phyloP scores from a whole-genome alignment of 202 grass and related monocot species.

The Digitaria exilis region DNA sequence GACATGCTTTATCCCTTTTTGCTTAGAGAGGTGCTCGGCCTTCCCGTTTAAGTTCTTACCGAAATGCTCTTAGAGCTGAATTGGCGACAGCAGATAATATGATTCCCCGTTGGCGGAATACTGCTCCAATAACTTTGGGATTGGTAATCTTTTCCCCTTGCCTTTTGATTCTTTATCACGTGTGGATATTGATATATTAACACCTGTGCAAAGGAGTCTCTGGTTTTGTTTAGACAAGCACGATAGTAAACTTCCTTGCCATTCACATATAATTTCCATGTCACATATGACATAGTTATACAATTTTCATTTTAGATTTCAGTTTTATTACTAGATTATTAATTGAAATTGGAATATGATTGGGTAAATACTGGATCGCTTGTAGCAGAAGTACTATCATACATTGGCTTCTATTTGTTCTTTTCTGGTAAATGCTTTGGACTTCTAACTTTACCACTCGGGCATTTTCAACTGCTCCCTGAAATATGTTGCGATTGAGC shows the following conservation, averaged over 20 bases:
- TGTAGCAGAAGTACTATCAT: conserved; percentile 1
- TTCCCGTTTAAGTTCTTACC: conserved; percentile 28
- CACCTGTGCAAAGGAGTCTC: conserved; percentile 10
- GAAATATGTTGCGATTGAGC: neutral
- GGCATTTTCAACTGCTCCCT: neutral
- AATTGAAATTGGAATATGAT: conserved; percentile 19
- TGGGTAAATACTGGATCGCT: conserved; percentile 4
- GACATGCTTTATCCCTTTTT: conserved; percentile 27
- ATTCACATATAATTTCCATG: neutral
- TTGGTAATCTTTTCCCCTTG: conserved; percentile 31
- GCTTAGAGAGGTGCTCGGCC: conserved; percentile 41
- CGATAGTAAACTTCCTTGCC: conserved; percentile 11
- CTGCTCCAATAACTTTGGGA: conserved; percentile 16
- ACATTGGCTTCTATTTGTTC: conserved; percentile 13
- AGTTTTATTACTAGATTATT: conserved; percentile 15
- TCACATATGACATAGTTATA: neutral
- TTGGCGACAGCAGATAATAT: conserved; percentile 7
- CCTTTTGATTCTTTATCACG: conserved; percentile 15
- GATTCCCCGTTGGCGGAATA: conserved; percentile 23
- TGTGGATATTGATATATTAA: conserved; percentile 5
- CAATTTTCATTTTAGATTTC: neutral
- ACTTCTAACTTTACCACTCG: conserved; percentile 1
- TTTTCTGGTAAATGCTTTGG: conserved; percentile 16
- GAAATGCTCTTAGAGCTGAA: conserved; percentile 20
- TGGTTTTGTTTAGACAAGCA: conserved; percentile 5